Base-by-base conservation (phyloP, 176 grass and related monocot genomes). In the Canna indica region DNA sequence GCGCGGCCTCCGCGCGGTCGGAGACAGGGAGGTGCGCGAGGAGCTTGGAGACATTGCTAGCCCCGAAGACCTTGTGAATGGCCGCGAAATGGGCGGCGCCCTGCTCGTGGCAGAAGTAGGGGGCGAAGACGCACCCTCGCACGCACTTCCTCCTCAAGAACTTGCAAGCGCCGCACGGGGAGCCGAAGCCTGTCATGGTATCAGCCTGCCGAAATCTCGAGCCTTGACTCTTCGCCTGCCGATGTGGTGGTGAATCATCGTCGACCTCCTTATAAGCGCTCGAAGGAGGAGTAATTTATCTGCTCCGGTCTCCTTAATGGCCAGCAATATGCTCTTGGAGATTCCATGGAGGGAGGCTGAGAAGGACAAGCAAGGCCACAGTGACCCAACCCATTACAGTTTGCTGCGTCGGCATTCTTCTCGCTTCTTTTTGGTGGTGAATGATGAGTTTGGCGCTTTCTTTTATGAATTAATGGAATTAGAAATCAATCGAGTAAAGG, bases 31-130 rank as follows among this genome's bases (percentile, higher is more conserved):
- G 86, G 64, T 91, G 88, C 28, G 83, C 87, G 39, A 96, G 88
- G 36, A 96, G 82, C 83, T 96, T 91, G 16, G 92, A 96, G 72
- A 84, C 92, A 62, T 96, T 91, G 77, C 92, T 91, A 33, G 92
- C 92, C 45, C 88, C 92, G 59, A 96, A 96, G 50, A 91, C 92
- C 81, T 91, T 96, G 76, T 91, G 92, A 69, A 97, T 85, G 65
- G 93, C 88, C 58, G 93, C 85, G 72, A 97, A 92, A 79, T 97
- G 93, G 22, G 79, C 77, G n/a, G 88, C 81, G 13, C 85, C 88
- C 70, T 96, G 93, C 76, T 96, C 93, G 47, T 96, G 93, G 81
- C 93, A 90, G 84, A 96, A 96, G 88, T 91, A 96, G 4, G 93
- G 93, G 53, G 93, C 93, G 76, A 96, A 91, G 1, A 96, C 83